A percentile compares a stretch with the other conserved stretches of the same genome.
Evolutionary conservation across 106 monocot genomes (phyloP).

Genomic region (Acorus gramineus): DNA sequence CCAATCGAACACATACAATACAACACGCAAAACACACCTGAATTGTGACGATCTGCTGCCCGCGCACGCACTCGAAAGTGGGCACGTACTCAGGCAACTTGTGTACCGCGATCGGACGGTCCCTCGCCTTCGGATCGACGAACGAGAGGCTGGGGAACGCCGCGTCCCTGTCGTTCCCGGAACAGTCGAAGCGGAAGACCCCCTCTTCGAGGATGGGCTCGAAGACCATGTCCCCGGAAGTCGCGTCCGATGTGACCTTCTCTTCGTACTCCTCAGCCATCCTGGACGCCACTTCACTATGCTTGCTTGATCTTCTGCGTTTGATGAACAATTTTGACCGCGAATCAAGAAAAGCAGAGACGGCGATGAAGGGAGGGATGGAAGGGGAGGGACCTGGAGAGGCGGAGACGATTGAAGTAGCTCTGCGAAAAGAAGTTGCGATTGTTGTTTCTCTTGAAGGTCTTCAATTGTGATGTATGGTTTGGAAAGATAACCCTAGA

Average conservation of each 20-base stretch:
- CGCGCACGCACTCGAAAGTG: constrained; percentile 22
- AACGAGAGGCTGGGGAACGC: constrained; percentile 85
- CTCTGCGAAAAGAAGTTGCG: too few species aligned
- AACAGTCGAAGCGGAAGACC: constrained; percentile 93
- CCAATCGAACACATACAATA: background rate
- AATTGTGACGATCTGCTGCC: constrained; percentile 53
- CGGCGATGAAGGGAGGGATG: too few species aligned
- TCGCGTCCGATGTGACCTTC: constrained; percentile 5
- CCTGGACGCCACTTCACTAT: constrained; percentile 3
- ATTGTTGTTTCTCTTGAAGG: too few species aligned
- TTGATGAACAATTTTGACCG: too few species aligned
- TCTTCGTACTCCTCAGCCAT: constrained; percentile 9
- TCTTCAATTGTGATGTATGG: too few species aligned
- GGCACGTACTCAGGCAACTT: constrained; percentile 51
- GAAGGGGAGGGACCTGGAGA: too few species aligned
- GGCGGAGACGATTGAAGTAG: too few species aligned
- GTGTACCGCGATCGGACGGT: constrained; percentile 24
- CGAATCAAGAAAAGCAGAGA: too few species aligned
- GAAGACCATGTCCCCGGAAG: constrained; percentile 59
- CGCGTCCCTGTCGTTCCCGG: constrained; percentile 32
- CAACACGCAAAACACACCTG: constrained; percentile 30
- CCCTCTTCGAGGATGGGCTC: constrained; percentile 75
- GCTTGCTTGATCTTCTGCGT: constrained; percentile 6
- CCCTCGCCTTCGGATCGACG: constrained; percentile 55
- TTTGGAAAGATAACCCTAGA: too few species aligned